Conservation (phyloP, 495 filamentous ascomycete genomes). For the Neurospora sp. region DNA sequence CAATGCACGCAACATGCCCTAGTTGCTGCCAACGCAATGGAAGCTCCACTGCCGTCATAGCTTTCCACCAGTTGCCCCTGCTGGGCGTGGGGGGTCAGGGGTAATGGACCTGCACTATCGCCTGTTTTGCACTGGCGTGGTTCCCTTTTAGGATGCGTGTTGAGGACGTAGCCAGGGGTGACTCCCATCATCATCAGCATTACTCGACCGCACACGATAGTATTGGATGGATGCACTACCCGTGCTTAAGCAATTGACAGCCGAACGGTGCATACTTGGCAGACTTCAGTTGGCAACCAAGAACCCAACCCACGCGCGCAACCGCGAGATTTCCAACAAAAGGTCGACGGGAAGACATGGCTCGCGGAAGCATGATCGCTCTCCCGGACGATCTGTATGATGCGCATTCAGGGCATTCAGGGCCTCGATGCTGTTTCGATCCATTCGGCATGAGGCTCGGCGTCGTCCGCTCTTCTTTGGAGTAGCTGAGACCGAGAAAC, state of each 20-base stretch:
- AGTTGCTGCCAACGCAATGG: slow-evolving; percentile 2
- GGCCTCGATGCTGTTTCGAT: background rate
- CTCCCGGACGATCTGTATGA: slow-evolving; percentile 15
- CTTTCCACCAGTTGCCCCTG: slow-evolving; percentile 1
- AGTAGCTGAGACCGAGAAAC: slow-evolving; percentile 10
- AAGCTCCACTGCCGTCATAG: slow-evolving; percentile 10
- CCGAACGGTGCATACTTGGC: slow-evolving; percentile 11
- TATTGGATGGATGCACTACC: background rate
- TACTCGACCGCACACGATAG: background rate
- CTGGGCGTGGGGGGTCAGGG: background rate
- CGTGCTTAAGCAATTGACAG: slow-evolving; percentile 1
- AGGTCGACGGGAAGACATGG: slow-evolving; percentile 14
- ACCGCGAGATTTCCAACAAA: slow-evolving; percentile 8
- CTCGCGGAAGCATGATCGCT: slow-evolving; percentile 11
- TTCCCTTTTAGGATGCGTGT: background rate
- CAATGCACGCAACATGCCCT: background rate
- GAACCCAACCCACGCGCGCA: slow-evolving; percentile 10
- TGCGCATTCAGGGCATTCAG: slow-evolving; percentile 10
- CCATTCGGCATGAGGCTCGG: background rate
- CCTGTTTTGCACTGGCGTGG: background rate
- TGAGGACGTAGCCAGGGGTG: slow-evolving; percentile 5
- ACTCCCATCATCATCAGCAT: background rate
- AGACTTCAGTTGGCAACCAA: slow-evolving; percentile 9
- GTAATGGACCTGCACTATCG: background rate
- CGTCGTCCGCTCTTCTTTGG: slow-evolving; percentile 9